Evolutionary conservation across 2,329 filamentous ascomycete species (phyloP), one percentile per base, ranked within the genome.

Genomic region (Claviceps africana): DNA sequence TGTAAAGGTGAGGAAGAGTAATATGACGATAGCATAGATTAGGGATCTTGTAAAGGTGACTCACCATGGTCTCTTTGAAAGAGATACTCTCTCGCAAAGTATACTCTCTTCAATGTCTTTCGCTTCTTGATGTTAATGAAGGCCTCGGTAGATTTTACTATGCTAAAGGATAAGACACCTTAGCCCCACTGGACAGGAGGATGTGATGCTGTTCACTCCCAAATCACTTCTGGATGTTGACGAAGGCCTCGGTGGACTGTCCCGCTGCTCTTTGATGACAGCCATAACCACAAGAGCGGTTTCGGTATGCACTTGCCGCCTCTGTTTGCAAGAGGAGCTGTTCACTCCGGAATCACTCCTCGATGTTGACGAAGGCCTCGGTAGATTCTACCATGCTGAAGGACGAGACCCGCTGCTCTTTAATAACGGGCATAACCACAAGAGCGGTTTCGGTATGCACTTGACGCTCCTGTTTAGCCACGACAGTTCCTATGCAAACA

Each of bases 161-260:
- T n/a, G 69, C 64, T 10, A 67, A 72, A 25, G 69, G 70, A 19
- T 68, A 65, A 11, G 84, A 88, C 82, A 86, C 55, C 76, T 88
- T 55, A 88, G 85, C 3, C 83, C 84, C 9, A 73, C 75, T 51
- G 85, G 82, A 6, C 83, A 87, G 60, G 75, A 77, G 37, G 82
- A 84, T 54, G 70, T 81, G 1, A 85, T 86, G n/a, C n/a, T n/a
- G n/a, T n/a, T n/a, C n/a, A n/a, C n/a, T n/a, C n/a, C n/a, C n/a
- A n/a, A n/a, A n/a, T n/a, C n/a, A n/a, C n/a, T n/a, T n/a, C n/a
- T n/a, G n/a, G n/a, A n/a, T n/a, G n/a, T n/a, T n/a, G n/a, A n/a
- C n/a, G n/a, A n/a, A n/a, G n/a, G n/a, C n/a, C n/a, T n/a, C n/a
- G n/a, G n/a, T n/a, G n/a, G n/a, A n/a, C n/a, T n/a, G n/a, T n/a